Evolutionary conservation across 2,329 filamentous ascomycete species (phyloP), one percentile per base, ranked within the genome.

Genomic region (Talaromyces sp.): DNA sequence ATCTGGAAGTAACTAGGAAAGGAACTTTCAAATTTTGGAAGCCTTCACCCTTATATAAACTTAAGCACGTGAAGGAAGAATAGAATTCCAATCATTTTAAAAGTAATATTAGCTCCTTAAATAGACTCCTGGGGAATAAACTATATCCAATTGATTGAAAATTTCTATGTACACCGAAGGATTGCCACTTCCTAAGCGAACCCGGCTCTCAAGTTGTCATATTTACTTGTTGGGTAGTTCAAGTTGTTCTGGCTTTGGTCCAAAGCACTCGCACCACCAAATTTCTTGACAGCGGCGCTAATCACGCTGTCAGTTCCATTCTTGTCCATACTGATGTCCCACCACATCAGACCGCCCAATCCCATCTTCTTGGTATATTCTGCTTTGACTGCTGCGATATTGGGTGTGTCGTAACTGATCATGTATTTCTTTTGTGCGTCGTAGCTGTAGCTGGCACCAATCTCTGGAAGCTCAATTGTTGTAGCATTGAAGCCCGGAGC

Each of bases 281-380:
- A 63, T 6, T 62, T 58, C 6, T 55, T 54, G 55, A 69, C 57
- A 30, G 73, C 36, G 1, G 51, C 27, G 25, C 27, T 36, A 25
- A 62, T 62, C 39, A 58, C 22, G 32, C 60, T 58, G 13, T 36
- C 33, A 28, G 25, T 54, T 6, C 52, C 60, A 27, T 27, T 54
- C 27, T 57, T 52, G 49, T 96, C 92, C 0, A 85, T 88, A 68
- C 88, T 92, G 68, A 85, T 90, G 78, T 96, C 92, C 89, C 89
- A 93, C 91, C 91, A 96, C 91, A 96, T 96, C 33, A 83, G 89
- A 15, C 92, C 92, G 6, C 91, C 92, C 0, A 96, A 81, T 0
- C 83, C 78, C 32, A 82, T 77, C 19, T 62, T n/a, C 36, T 47
- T 10, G 25, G 84, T 71, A 69, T 81, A 84, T 70, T 96, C 83